Conservation (phyloP, 768 basidiomycete species). For the Harrya chromipes region DNA sequence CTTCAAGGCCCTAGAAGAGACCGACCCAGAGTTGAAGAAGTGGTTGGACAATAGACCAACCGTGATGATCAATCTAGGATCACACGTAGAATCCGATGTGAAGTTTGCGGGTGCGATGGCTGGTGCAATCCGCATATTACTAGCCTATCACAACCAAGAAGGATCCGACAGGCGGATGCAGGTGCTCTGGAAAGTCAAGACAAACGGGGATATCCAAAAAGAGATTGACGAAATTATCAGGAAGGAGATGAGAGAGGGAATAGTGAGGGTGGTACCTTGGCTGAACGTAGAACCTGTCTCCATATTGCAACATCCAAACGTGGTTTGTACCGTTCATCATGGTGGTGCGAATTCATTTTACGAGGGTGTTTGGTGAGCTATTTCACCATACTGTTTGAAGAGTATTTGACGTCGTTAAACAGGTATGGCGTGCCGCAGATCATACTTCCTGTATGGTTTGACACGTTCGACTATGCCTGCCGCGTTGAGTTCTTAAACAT, state of each 20-base stretch:
- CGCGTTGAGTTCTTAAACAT: constrained; percentile 3
- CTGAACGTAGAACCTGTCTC: constrained; percentile 9
- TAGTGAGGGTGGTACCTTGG: constrained; percentile 10
- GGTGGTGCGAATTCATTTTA: no score
- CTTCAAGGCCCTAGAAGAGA: constrained; percentile 8
- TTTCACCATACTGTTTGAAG: background rate
- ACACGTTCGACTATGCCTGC: constrained; percentile 6
- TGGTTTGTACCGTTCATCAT: constrained; percentile 2
- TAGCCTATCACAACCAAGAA: background rate
- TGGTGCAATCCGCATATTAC: constrained; percentile 5
- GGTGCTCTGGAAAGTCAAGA: constrained; percentile 10
- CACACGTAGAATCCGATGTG: background rate
- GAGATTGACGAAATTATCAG: background rate
- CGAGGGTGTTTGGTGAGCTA: background rate
- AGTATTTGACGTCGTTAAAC: background rate
- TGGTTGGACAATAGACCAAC: constrained; percentile 12
- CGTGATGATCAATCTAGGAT: constrained; percentile 13
- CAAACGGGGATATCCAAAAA: background rate
- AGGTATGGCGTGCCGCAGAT: constrained; percentile 14
- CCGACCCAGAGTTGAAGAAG: background rate
- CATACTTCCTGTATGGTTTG: constrained; percentile 11
- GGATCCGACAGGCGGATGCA: background rate
- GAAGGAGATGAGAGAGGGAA: constrained; percentile 4
- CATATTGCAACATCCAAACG: constrained; percentile 5
- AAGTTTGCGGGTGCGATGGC: background rate